Percentiles rank a stretch among this genome's conserved stretches.
Conservation (phyloP, 2,329 filamentous ascomycete species). For the Zymoseptoria pseudotritici region DNA sequence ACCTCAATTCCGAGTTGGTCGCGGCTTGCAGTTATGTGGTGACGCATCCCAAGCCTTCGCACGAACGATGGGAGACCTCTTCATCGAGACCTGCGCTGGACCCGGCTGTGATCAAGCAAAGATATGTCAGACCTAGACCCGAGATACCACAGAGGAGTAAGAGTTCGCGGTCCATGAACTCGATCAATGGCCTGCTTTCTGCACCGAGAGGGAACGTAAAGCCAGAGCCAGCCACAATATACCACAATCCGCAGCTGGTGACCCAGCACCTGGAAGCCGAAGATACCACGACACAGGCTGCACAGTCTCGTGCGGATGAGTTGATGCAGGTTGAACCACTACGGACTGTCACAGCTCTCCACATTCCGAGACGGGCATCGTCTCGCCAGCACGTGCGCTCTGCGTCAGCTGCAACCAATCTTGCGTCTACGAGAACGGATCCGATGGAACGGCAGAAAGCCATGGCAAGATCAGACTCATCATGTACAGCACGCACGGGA, state of each 20-base stretch:
- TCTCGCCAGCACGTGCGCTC: slow-evolving; percentile 13
- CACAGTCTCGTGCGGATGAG: slow-evolving; percentile 22
- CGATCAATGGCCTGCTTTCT: neutral
- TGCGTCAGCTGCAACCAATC: slow-evolving; percentile 21
- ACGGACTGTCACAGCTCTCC: slow-evolving; percentile 1
- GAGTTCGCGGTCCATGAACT: neutral
- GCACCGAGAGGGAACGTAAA: neutral
- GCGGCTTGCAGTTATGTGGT: slow-evolving; percentile 40
- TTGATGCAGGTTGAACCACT: slow-evolving; percentile 19
- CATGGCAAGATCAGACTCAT: slow-evolving; percentile 19
- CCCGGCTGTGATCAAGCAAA: slow-evolving; percentile 27
- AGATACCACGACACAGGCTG: slow-evolving; percentile 1
- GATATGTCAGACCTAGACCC: neutral
- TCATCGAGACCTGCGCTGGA: slow-evolving; percentile 26
- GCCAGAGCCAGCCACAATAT: neutral
- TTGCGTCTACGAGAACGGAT: slow-evolving; percentile 26
- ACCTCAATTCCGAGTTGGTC: slow-evolving; percentile 39
- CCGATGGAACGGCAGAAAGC: slow-evolving; percentile 25
- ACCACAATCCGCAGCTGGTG: neutral
- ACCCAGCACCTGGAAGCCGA: slow-evolving; percentile 1
- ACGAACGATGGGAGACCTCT: slow-evolving; percentile 28
- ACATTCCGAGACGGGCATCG: neutral
- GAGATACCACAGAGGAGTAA: slow-evolving; percentile 2
- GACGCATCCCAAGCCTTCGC: slow-evolving; percentile 31
- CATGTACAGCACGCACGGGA: neutral